Evolutionary conservation across 192 early-diverging fungal species (phyloP).

Genomic region (Gonapodya prolifera): DNA sequence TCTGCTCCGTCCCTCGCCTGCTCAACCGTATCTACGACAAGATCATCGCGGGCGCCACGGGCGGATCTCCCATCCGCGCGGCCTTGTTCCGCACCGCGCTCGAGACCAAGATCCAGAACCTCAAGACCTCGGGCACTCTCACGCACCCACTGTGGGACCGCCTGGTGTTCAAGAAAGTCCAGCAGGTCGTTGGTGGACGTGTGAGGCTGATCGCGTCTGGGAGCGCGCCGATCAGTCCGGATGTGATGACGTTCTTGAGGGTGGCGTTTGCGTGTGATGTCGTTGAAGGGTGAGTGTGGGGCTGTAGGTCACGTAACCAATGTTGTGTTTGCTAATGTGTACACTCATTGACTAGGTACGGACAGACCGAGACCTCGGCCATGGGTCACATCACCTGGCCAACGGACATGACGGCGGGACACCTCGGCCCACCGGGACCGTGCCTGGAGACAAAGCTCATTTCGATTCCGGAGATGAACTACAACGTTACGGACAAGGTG

Average conservation of each 20-base stretch:
- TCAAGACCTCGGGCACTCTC: not conserved
- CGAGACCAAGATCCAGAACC: not conserved
- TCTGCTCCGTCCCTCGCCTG: conserved; percentile 74
- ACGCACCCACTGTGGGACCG: conserved; percentile 10
- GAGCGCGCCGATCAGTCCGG: conserved; percentile 28
- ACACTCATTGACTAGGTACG: conserved; percentile 54
- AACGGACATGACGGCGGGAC: not conserved
- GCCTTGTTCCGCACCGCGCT: conserved; percentile 39
- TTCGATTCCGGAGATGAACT: conserved; percentile 78
- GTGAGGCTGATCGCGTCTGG: conserved; percentile 14
- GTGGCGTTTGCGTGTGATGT: not conserved
- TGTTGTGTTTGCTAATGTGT: too few species aligned
- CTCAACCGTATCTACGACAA: conserved; percentile 83
- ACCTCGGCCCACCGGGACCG: not conserved
- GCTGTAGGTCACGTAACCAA: too few species aligned
- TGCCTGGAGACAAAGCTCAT: conserved; percentile 73
- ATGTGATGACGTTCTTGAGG: conserved; percentile 26
- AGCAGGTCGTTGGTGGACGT: conserved; percentile 6
- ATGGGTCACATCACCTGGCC: not conserved
- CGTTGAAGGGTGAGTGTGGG: too few species aligned
- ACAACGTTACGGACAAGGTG: conserved; percentile 62
- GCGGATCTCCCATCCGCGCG: conserved; percentile 6
- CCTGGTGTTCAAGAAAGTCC: conserved; percentile 12
- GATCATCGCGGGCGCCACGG: conserved; percentile 28
- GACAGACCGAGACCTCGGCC: conserved; percentile 57